Percentiles rank a stretch among this genome's conserved stretches.
phyloP scores from a whole-genome alignment of 176 grass and related monocot genomes.

The Triticum dicoccoides region DNA sequence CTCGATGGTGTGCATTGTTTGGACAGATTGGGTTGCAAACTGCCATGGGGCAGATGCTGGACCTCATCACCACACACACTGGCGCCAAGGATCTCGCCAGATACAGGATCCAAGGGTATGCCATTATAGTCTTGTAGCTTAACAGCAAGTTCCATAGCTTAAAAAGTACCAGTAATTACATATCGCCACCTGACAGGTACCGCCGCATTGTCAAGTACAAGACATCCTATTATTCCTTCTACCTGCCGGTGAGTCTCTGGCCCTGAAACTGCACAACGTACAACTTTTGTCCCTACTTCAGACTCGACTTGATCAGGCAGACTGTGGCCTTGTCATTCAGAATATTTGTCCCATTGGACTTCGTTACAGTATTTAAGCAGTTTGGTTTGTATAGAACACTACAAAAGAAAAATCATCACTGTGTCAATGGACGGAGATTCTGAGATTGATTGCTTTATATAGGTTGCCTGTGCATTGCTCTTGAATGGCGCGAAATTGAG shows the following conservation, averaged over 20 bases:
- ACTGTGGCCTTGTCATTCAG: background rate
- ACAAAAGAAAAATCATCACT: background rate
- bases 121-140: background rate
- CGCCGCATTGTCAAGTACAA: constrained; percentile 72
- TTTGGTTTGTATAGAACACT: background rate
- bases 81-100: constrained; percentile 54
- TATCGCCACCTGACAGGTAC: constrained; percentile 24
- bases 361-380: background rate
- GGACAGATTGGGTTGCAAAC: constrained; percentile 59
- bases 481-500: constrained; percentile 31
- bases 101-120: constrained; percentile 60
- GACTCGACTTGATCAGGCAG: background rate
- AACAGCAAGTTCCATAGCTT: background rate
- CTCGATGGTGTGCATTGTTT: background rate
- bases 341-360: background rate
- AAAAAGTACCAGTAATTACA: background rate
- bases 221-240: constrained; percentile 72
- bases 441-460: background rate
- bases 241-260: constrained; percentile 50
- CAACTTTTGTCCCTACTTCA: background rate
- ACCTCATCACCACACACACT: constrained; percentile 61
- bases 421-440: background rate
- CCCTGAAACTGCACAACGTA: background rate
- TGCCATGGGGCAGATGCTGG: constrained; percentile 66
- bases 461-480: constrained; percentile 51